Base-by-base conservation (phyloP, 495 filamentous ascomycete genomes). In the Podospora pseudoanserina region DNA sequence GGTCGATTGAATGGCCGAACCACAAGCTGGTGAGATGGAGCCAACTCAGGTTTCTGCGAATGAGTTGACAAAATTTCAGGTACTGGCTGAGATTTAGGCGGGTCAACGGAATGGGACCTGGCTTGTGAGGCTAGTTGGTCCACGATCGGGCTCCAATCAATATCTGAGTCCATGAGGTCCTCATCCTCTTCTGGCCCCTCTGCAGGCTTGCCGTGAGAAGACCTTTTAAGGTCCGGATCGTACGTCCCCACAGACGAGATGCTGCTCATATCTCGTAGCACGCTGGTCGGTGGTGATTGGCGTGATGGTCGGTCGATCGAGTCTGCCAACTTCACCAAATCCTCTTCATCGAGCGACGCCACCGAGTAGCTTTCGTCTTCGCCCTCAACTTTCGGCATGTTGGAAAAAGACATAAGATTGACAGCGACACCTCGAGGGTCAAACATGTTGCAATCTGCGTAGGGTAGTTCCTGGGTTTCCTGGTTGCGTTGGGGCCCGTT, bases 1-100 rank as follows among this genome's bases (percentile, higher is more conserved):
- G 80, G 76, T 34, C 87, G 26, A 16, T 19, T 62, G 23, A 62
- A 62, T 18, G 60, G 60, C 26, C 2, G 60, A 20, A 27, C 6
- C 19, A 26, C 9, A 20, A 9, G 23, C 9, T 30, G 6, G 26
- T 5, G 23, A 30, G 58, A 23, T 15, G 3, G 5, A 60, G 58
- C 23, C 26, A 30, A 19, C 26, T 59, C 56, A 9, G 5, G 19
- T 5, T 59, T 5, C 4, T 32, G 30, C 7, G 30, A 32, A 32
- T 32, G 0, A 32, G 4, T 32, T 7, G 39, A 3, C 0, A 49
- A 49, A 16, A 16, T 58, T 5, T 32, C 30, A 32, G n/a, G 55
- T 20, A n/a, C 6, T 58, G 13, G 7, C 3, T 19, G 55, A 26
- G n/a, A n/a, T 7, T 19, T 9, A 58, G 55, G n/a, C 23, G 23